A percentile compares a stretch with the other conserved stretches of the same genome.
phyloP scores from a whole-genome alignment of 1,284 basidiomycete species.

The Sanghuangporus weigelae region DNA sequence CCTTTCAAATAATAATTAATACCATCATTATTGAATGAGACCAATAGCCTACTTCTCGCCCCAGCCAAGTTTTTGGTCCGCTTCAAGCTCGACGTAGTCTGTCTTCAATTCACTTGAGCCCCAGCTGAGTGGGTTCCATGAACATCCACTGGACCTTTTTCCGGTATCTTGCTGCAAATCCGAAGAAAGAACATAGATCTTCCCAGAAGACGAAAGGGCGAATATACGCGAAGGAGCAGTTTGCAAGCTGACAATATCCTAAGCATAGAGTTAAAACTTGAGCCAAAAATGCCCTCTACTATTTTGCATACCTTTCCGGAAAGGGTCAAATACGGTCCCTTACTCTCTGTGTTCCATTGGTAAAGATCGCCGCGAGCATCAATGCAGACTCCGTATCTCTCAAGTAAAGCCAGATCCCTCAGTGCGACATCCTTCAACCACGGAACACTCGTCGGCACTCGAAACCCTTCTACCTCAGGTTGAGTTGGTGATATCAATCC shows the following conservation, averaged over 20 bases:
- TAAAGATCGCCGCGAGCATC: constrained; percentile 85
- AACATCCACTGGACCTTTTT: constrained; percentile 15
- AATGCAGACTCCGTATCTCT: constrained; percentile 76
- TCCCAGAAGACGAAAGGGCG: constrained; percentile 70
- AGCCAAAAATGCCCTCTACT: not conserved
- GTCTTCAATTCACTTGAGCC: constrained; percentile 26
- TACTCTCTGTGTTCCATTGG: constrained; percentile 79
- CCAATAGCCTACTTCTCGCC: constrained; percentile 44
- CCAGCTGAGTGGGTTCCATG: constrained; percentile 22
- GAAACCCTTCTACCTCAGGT: constrained; percentile 34
- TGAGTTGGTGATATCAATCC: constrained; percentile 38
- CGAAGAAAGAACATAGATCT: constrained; percentile 65
- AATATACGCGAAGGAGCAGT: constrained; percentile 57
- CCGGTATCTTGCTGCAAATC: constrained; percentile 30
- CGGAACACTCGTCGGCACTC: constrained; percentile 41
- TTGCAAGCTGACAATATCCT: constrained; percentile 68
- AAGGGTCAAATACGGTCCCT: constrained; percentile 49
- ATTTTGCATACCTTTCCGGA: constrained; percentile 61
- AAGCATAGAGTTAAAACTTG: not conserved
- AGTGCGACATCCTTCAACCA: constrained; percentile 66
- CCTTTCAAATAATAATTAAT: constrained; percentile 32
- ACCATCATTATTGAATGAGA: constrained; percentile 32
- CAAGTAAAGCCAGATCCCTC: constrained; percentile 71
- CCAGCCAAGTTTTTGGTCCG: constrained; percentile 43
- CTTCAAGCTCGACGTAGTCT: constrained; percentile 33